A percentile compares a stretch with the other conserved stretches of the same genome.
These are phyloP conservation scores for Amanita molliuscula DNA, from an alignment of 768 basidiomycete genomes.

Conservation along the genomic window DNA sequence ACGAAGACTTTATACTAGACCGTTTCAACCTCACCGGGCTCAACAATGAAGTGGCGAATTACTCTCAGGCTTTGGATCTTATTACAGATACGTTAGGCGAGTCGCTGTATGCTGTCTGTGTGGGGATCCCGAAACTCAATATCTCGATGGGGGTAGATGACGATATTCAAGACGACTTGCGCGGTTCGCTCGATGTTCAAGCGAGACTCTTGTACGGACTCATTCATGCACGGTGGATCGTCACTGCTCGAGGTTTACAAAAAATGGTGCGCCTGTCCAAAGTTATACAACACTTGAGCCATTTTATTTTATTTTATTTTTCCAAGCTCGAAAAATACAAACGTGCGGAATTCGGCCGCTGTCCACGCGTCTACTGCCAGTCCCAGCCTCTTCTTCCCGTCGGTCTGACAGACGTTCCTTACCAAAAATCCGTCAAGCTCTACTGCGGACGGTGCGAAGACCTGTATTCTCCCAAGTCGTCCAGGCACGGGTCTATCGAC, in stretches of 20 bases:
- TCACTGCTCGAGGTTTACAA: slow-evolving; percentile 83
- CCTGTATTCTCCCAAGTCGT: slow-evolving; percentile 95
- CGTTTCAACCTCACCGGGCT: slow-evolving; percentile 97
- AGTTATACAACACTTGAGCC: not conserved
- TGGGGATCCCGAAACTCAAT: not conserved
- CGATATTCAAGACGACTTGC: slow-evolving; percentile 86
- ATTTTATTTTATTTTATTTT: not conserved
- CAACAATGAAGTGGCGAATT: slow-evolving; percentile 93
- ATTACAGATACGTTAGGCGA: slow-evolving; percentile 92
- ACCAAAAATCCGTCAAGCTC: slow-evolving; percentile 97
- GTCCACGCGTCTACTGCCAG: slow-evolving; percentile 94
- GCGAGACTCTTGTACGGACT: slow-evolving; percentile 91
- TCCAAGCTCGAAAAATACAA: slow-evolving; percentile 94
- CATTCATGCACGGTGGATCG: slow-evolving; percentile 95
- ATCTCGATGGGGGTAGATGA: slow-evolving; percentile 50
- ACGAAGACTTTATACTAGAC: slow-evolving; percentile 98
- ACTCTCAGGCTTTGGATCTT: slow-evolving; percentile 86
- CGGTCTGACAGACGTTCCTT: slow-evolving; percentile 93
- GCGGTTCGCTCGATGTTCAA: slow-evolving; percentile 87
- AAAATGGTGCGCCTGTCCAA: slow-evolving; percentile 70
- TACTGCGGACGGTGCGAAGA: slow-evolving; percentile 99
- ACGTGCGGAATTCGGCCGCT: slow-evolving; percentile 95
- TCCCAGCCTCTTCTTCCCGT: slow-evolving; percentile 93
- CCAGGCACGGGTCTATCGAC: slow-evolving; percentile 94
- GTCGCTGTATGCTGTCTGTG: slow-evolving; percentile 14